Conservation (phyloP, 805 yeast genomes). For the Tetrapisispora namnaoensis region DNA sequence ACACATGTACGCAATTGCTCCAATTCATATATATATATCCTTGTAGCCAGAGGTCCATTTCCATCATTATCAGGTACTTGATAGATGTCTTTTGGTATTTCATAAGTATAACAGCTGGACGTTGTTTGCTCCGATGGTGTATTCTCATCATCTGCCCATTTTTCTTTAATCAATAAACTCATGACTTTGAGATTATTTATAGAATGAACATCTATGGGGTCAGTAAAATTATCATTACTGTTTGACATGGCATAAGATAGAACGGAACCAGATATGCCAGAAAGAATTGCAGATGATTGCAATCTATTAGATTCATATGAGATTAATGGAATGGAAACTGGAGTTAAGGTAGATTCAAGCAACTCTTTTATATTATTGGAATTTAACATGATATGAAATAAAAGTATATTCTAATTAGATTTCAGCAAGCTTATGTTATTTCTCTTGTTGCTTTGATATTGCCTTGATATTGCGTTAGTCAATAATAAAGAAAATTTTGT, state of each 20-base stretch:
- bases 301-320: conserved; percentile 12
- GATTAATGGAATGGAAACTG: conserved; percentile 13
- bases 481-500: too few relatives aligned
- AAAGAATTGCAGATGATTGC: conserved; percentile 20
- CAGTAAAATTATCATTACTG: background rate
- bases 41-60: conserved; percentile 8
- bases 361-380: conserved; percentile 16
- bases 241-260: conserved; percentile 18
- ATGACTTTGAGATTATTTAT: conserved; percentile 26
- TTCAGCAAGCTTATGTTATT: too few relatives aligned
- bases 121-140: conserved; percentile 7
- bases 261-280: conserved; percentile 23
- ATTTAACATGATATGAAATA: conserved; percentile 12
- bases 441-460: too few relatives aligned
- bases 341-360: conserved; percentile 11
- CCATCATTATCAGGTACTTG: background rate
- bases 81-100: conserved; percentile 1
- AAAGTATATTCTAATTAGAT: too few relatives aligned
- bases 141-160: conserved; percentile 26
- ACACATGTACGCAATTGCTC: conserved; percentile 27
- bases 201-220: conserved; percentile 6
- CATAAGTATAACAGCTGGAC: conserved; percentile 10
- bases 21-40: conserved; percentile 25
- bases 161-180: conserved; percentile 25
- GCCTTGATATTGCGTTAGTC: too few relatives aligned